Evolutionary conservation across 225 moss, liverwort and hornwort genomes (phyloP).

Genomic region (Sphagnum tenellum): DNA sequence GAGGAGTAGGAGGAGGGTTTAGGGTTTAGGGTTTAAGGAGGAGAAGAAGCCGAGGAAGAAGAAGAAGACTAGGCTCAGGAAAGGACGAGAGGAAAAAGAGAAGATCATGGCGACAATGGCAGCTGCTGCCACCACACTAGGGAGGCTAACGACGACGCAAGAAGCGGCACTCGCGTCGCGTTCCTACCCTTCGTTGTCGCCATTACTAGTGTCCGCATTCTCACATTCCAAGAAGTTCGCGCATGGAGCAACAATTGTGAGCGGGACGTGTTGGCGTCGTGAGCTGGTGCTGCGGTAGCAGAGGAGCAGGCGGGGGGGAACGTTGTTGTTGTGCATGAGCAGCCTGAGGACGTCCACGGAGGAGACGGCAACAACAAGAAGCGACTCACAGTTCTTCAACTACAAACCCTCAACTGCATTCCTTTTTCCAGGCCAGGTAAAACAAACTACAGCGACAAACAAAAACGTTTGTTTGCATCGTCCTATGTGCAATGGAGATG

Average conservation of each 20-base stretch:
- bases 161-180: slow-evolving; percentile 26
- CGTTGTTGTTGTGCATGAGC: slow-evolving; percentile 48
- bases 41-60: too few relatives aligned
- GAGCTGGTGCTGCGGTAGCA: slow-evolving; percentile 2
- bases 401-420: slow-evolving; percentile 80
- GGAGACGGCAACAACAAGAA: too few relatives aligned
- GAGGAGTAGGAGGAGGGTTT: too few relatives aligned
- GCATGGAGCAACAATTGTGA: slow-evolving; percentile 1
- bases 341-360: slow-evolving; percentile 43
- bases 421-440: slow-evolving; percentile 91
- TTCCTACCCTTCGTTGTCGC: slow-evolving; percentile 25
- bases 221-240: slow-evolving; percentile 1
- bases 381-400: slow-evolving; percentile 52
- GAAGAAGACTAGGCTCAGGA: too few relatives aligned
- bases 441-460: neutral
- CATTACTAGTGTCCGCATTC: slow-evolving; percentile 15
- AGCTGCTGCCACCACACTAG: slow-evolving; percentile 27
- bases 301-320: slow-evolving; percentile 21
- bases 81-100: too few relatives aligned
- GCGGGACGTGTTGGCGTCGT: too few relatives aligned
- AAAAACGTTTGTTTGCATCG: too few relatives aligned
- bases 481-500: neutral
- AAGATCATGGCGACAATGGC: slow-evolving; percentile 25
- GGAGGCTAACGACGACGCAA: slow-evolving; percentile 25
- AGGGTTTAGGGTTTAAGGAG: too few relatives aligned